Base-by-base conservation (phyloP, 306 rosid species). In the Corylus heterophylla region DNA sequence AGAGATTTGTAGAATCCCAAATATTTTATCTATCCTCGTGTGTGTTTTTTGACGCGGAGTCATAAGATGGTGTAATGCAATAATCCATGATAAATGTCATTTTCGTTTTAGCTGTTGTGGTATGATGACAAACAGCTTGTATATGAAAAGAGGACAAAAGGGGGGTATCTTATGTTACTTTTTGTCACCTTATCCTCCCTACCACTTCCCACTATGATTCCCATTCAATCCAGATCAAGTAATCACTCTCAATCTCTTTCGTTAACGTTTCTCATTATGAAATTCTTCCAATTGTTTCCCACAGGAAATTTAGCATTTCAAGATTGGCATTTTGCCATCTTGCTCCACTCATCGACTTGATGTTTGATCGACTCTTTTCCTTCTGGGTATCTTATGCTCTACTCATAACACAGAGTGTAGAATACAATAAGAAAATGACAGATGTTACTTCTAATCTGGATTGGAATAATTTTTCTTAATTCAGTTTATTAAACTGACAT, bases 81-180 rank as follows among this genome's bases (percentile, higher is more conserved):
- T 42, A 42, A 0, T 42, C 4, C 12, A 10, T 42, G 45, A 42
- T 4, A 5, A 42, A 5, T 42, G 45, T 6, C 45, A 42, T 42
- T 42, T 42, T 42, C 45, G 5, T 6, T 6, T 42, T 42, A 42
- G 45, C 51, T 68, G 25, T n/a, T 68, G 25, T n/a, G 13, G 22
- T 17, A 68, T 68, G 72, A 17, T 68, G 72, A n/a, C 72, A 18
- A 68, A 68, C 45, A 67, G 50, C 71, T 39, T 67, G 54, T 35
- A 52, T 22, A 20, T 37, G 17, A 22, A 54, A 17, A 20, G 4
- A 13, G 20, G 27, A 5, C 14, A 51, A 8, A 56, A 18, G 69
- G n/a, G 11, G 12, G 69, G 42, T 44, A 56, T 27, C 49, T 47
- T 49, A 61, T 37, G 67, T 49, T 10, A 29, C 18, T 13, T 63